Percentiles rank a stretch among this genome's conserved stretches.
phyloP scores from a whole-genome alignment of 192 early-diverging fungal species.

The Mortierella antarctica region DNA sequence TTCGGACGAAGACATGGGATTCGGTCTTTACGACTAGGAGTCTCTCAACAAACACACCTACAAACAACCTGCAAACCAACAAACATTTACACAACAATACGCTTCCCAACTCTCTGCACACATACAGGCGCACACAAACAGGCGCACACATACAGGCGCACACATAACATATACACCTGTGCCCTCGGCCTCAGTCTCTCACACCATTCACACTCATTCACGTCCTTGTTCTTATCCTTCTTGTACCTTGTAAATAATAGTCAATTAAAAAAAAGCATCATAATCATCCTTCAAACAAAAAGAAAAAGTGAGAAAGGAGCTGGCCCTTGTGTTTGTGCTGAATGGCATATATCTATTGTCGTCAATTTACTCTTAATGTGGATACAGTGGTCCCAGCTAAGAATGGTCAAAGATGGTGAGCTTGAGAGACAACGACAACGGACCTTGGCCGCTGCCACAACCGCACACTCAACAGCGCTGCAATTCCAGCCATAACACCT shows the following conservation, averaged over 20 bases:
- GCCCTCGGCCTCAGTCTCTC: too few species aligned
- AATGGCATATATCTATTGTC: not conserved
- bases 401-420: too few species aligned
- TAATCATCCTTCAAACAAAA: not conserved
- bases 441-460: constrained; percentile 49
- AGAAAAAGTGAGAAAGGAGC: not conserved
- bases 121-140: too few species aligned
- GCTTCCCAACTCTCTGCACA: too few species aligned
- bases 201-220: too few species aligned
- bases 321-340: not conserved
- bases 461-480: constrained; percentile 51
- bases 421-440: not conserved
- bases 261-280: too few species aligned
- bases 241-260: too few species aligned
- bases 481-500: constrained; percentile 65
- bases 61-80: not conserved
- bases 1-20: constrained; percentile 8
- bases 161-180: too few species aligned
- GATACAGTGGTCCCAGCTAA: too few species aligned
- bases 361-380: not conserved
- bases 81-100: not conserved
- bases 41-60: not conserved
- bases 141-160: too few species aligned
- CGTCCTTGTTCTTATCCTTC: too few species aligned
- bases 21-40: constrained; percentile 21